These are phyloP conservation scores for Penicillium ochrochloron DNA, from an alignment of 495 filamentous ascomycete genomes.

Conservation along the genomic window DNA sequence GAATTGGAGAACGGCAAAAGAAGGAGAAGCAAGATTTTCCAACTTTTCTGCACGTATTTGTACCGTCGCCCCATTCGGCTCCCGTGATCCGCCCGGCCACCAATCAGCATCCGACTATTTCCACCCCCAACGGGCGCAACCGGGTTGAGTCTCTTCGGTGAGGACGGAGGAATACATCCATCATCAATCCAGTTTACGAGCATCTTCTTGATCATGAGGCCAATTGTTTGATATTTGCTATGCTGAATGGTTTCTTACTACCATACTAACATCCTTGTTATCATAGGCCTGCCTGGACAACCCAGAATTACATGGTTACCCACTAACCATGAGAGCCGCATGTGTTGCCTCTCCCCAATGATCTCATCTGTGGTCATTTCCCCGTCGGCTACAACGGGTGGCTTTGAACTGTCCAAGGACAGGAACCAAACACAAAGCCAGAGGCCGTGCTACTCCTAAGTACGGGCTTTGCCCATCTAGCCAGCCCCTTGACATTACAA, in stretches of 20 bases:
- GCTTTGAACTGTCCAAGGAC: background rate
- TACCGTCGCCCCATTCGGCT: conserved; percentile 44
- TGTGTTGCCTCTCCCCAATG: conserved; percentile 11
- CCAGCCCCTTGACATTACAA: background rate
- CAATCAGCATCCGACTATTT: conserved; percentile 50
- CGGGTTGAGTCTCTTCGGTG: conserved; percentile 29
- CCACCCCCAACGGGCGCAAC: conserved; percentile 42
- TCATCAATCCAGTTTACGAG: no score
- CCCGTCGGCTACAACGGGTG: conserved; percentile 9
- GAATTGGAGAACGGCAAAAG: conserved; percentile 25
- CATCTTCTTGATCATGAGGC: no score
- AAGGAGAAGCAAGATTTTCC: conserved; percentile 43
- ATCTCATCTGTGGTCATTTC: conserved; percentile 31
- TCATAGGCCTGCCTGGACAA: background rate
- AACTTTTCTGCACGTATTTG: conserved; percentile 33
- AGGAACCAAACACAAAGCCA: background rate
- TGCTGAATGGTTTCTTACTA: background rate
- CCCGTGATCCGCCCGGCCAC: conserved; percentile 42
- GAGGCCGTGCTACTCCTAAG: background rate
- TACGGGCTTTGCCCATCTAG: background rate
- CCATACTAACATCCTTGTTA: background rate
- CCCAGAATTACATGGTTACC: background rate
- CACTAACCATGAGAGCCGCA: background rate
- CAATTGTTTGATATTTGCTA: background rate
- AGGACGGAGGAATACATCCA: background rate